Percentiles rank a stretch among this genome's conserved stretches.
These are phyloP conservation scores for Phytophthora fragariae DNA, from an alignment of 352 stramenopile species.

Conservation along the genomic window DNA sequence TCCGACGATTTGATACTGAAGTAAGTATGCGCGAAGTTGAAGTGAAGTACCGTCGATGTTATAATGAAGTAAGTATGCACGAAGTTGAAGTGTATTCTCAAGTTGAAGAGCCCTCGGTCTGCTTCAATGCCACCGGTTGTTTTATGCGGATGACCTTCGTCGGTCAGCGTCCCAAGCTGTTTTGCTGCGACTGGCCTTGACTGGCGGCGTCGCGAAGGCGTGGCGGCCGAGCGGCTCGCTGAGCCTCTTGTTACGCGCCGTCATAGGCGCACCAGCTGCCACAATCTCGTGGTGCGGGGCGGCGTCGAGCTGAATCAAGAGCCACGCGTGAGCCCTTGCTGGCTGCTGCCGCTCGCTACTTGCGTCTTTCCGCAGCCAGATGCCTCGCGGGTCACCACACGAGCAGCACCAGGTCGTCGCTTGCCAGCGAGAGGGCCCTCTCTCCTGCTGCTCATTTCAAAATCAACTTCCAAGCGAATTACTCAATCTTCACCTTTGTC, in stretches of 20 bases:
- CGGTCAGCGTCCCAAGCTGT: neutral
- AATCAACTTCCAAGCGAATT: neutral
- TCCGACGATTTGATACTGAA: too few relatives aligned
- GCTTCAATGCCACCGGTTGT: too few relatives aligned
- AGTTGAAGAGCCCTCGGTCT: too few relatives aligned
- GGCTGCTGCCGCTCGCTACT: too few relatives aligned
- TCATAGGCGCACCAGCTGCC: neutral
- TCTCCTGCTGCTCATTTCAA: neutral
- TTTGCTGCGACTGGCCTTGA: neutral
- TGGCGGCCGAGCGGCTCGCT: neutral
- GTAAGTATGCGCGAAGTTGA: too few relatives aligned
- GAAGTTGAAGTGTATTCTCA: too few relatives aligned
- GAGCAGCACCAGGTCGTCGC: neutral
- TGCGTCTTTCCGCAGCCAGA: neutral
- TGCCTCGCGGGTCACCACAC: neutral
- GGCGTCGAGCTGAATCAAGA: neutral
- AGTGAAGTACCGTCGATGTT: too few relatives aligned
- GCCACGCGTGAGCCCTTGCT: neutral
- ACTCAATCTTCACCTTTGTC: neutral
- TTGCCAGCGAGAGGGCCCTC: neutral
- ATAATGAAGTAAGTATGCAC: too few relatives aligned
- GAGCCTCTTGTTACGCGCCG: neutral
- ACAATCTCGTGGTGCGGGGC: neutral
- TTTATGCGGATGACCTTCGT: neutral
- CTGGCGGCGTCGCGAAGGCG: neutral